A percentile compares a stretch with the other conserved stretches of the same genome.
These are phyloP conservation scores for Yamadazyma triangularis DNA, from an alignment of 1,139 yeast genomes.

Conservation along the genomic window DNA sequence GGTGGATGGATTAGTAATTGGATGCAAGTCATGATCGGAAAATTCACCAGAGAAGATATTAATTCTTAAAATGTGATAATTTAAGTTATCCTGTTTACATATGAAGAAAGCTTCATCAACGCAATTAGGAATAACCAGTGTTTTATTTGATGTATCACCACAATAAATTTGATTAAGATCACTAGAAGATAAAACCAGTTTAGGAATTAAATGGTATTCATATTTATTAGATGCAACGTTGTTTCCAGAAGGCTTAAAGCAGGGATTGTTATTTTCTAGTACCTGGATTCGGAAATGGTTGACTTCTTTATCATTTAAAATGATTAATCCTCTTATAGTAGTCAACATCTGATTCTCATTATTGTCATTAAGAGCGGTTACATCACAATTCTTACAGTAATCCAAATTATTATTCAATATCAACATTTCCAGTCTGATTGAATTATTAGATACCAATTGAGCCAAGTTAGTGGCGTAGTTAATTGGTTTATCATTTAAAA, in stretches of 20 bases:
- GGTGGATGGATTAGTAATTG: constrained; percentile 20
- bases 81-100: constrained; percentile 3
- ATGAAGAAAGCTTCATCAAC: constrained; percentile 34
- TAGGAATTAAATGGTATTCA: constrained; percentile 33
- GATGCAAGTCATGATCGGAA: constrained; percentile 10
- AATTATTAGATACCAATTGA: constrained; percentile 9
- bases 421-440: constrained; percentile 15
- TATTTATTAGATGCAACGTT: constrained; percentile 22
- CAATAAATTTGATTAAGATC: constrained; percentile 18
- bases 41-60: constrained; percentile 32
- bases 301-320: constrained; percentile 15
- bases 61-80: constrained; percentile 27
- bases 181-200: constrained; percentile 19
- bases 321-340: constrained; percentile 30
- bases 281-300: constrained; percentile 31
- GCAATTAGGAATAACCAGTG: constrained; percentile 5
- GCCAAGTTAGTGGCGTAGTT: constrained; percentile 31
- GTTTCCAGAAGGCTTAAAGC: background rate
- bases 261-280: constrained; percentile 18
- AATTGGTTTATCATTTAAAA: constrained; percentile 29
- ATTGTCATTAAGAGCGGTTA: constrained; percentile 14
- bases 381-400: constrained; percentile 21
- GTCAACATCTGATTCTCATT: constrained; percentile 22
- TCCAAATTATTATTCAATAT: constrained; percentile 31
- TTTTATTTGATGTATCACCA: constrained; percentile 4